Conservation (phyloP, 2,329 filamentous ascomycete genomes). For the Tolypocladium ovalisporum region DNA sequence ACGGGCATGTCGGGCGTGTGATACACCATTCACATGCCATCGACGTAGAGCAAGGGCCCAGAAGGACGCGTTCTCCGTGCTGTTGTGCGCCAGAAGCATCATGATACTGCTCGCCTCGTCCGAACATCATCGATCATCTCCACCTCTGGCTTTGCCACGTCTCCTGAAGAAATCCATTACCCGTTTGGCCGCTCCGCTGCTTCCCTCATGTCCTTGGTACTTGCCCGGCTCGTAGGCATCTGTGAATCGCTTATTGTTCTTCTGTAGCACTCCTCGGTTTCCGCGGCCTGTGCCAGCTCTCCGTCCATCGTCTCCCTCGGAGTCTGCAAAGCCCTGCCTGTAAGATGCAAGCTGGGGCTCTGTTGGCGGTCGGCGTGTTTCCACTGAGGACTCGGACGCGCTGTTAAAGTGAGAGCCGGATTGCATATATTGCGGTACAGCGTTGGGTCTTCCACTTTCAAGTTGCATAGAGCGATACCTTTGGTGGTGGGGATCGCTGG, state of each 20-base stretch:
- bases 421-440: slow-evolving; percentile 36
- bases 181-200: slow-evolving; percentile 74
- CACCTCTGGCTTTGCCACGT: slow-evolving; percentile 63
- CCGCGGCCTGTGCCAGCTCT: slow-evolving; percentile 25
- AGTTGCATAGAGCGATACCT: slow-evolving; percentile 29
- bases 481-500: slow-evolving; percentile 28
- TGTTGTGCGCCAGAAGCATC: not conserved
- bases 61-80: not conserved
- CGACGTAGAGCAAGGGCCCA: not conserved
- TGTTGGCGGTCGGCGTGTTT: slow-evolving; percentile 31
- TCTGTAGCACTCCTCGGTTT: slow-evolving; percentile 57
- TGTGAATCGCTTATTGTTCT: slow-evolving; percentile 77
- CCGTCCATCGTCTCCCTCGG: slow-evolving; percentile 30
- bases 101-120: not conserved
- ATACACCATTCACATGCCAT: not conserved
- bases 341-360: slow-evolving; percentile 30
- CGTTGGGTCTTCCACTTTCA: slow-evolving; percentile 27
- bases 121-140: slow-evolving; percentile 36
- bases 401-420: slow-evolving; percentile 33
- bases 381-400: slow-evolving; percentile 43
- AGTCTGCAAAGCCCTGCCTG: slow-evolving; percentile 29
- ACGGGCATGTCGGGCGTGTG: not conserved
- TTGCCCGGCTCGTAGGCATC: slow-evolving; percentile 77
- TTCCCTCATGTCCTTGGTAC: slow-evolving; percentile 61
- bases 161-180: slow-evolving; percentile 98